Evolutionary conservation across 2,329 filamentous ascomycete species (phyloP), one percentile per base, ranked within the genome.

Genomic region (Endocalyx cinctus): DNA sequence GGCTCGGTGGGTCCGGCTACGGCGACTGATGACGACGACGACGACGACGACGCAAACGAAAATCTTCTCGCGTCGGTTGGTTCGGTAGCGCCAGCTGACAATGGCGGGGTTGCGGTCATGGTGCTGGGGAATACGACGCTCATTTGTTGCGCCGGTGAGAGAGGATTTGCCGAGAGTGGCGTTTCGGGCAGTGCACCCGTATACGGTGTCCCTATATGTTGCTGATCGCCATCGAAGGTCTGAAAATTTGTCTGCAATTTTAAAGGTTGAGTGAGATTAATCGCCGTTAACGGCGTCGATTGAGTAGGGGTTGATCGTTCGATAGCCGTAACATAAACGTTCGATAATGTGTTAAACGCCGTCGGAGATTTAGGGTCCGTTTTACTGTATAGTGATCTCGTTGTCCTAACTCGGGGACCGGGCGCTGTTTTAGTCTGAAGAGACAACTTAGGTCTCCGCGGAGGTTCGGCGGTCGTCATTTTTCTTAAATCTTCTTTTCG

Each of bases 311-410:
- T 70, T 17, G 72, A 69, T 40, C 74, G 70, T 55, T 78, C 76
- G 33, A 82, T 78, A 39, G 77, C 73, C 4, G 72, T 74, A 17
- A 73, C 70, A 48, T 82, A 82, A 39, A 77, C 72, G 57, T 82
- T 82, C 34, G 77, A 79, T 25, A 82, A 66, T 3, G 78, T 82
- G 57, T 82, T 82, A 60, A 80, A 79, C 15, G 75, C 64, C 2
- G 78, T 82, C 4, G 76, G 74, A 19, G 77, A 79, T 37, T 66
- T 71, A 18, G 74, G 70, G 45, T 80, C 70, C 25, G 73, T 57
- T 32, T 66, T 62, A 15, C 64, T 57, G 27, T 72, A 51, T 5
- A 46, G 42, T 30, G 61, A 64, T 39, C 64, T 66, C 17, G 64
- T 41, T 12, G 64, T 54, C 34, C 59, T 64, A 34, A 59, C 52